Base-by-base conservation (phyloP, 768 basidiomycete species). In the Termitomyces heimii region DNA sequence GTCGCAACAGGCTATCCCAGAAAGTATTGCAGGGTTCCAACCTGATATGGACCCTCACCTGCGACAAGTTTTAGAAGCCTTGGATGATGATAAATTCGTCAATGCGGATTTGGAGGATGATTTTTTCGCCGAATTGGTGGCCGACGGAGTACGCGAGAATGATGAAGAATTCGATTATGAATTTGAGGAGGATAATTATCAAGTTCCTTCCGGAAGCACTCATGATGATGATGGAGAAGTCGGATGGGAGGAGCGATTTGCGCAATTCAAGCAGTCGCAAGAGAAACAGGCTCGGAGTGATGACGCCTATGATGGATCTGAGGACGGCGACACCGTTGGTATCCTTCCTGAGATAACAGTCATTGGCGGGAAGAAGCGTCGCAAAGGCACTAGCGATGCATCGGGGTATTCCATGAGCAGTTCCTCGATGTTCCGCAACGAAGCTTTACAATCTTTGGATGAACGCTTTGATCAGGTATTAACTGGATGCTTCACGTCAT, bases 341-440 rank as follows among this genome's bases (percentile, higher is more conserved):
- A 82, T 81, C 3, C 71, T 98, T 9, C 89, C 88, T 12, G 67
- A 67, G 28, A 80, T 94, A 62, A 83, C 86, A n/a, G 88, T 96
- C 55, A 77, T 86, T 49, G 89, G 93, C 16, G 87, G 88, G 57
- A 84, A 84, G 73, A 81, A 85, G 66, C 76, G 88, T 66, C 77
- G 84, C 61, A 85, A 85, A 63, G 86, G 85, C 3, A 77, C 84
- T 0, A 93, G 90, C 51, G 89, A 93, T 60, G 94, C 92, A 9
- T 93, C 92, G 22, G 94, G 92, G 13, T 96, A 96, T 77, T 92
- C 89, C 68, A 98, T 99, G 94, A 96, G 91, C 69, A 94, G 92
- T 65, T 94, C 93, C 3, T 93, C 93, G 14, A 93, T 98, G 90
- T 90, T 84, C 73, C 84, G 97, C 45, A 98, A 92, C 62, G 89